Evolutionary conservation across 2,329 filamentous ascomycete genomes (phyloP), one percentile per base, ranked within the genome.

Genomic region (Penicillium oxalicum): DNA sequence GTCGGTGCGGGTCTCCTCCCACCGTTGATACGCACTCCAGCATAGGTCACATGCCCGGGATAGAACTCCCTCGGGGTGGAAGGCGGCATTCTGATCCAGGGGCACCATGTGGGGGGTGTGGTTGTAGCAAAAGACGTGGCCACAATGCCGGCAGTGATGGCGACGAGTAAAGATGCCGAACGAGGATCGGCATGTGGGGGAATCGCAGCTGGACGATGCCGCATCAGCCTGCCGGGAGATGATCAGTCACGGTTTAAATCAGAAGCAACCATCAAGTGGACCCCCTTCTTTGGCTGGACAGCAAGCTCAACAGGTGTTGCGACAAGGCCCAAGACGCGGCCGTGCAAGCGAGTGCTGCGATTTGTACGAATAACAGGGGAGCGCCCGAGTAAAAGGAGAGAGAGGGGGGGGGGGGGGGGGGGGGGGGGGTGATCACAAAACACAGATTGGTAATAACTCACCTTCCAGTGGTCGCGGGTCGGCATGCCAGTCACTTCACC

Each of bases 131-230:
- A 83, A 84, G 59, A 85, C 77, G 58, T 82, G 77, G 38, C 82
- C 82, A 57, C 82, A 85, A 58, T 82, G 81, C 49, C 82, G 78
- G 66, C 82, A 85, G 67, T 85, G 82, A 61, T 85, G 82, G 49
- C 81, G 80, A 44, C 82, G 80, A 44, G 78, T 73, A 67, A 82
- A 81, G 61, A 83, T 73, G 39, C 77, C 76, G 61, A 85, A 85
- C 18, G 75, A 72, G 37, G 75, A 75, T 43, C 76, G 74, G 66
- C 82, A 85, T 49, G 77, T 74, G 3, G 76, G 74, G 8, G 76
- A 77, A 61, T 79, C 78, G 67, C 82, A 85, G 53, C 70, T 74
- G 38, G 70, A 62, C 46, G 78, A 77, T 52, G 77, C 78, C 47
- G 75, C 70, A 61, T 84, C 80, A 12, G 80, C 79, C 77, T 82